Conservation (phyloP, 176 grass and related monocot species). For the Oryza glaberrima region DNA sequence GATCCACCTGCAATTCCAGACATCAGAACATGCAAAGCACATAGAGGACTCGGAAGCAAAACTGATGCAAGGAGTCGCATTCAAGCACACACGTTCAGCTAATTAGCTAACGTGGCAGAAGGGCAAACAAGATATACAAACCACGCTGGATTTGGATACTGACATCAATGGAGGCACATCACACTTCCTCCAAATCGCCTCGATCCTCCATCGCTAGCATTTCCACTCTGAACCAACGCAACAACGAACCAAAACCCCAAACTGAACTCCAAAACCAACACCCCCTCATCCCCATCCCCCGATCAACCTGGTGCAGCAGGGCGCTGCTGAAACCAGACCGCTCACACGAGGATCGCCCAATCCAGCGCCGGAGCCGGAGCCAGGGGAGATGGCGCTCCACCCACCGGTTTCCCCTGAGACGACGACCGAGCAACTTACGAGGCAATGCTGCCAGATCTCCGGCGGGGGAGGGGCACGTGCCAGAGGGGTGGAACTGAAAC, state of each 20-base stretch:
- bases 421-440: not conserved
- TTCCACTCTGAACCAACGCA: not conserved
- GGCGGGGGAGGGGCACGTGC: not conserved
- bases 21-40: not conserved
- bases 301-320: not conserved
- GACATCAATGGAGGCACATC: no score
- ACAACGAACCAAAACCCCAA: not conserved
- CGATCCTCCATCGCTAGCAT: no score
- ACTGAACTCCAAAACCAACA: not conserved
- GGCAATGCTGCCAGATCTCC: not conserved
- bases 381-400: not conserved
- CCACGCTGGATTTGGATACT: not conserved
- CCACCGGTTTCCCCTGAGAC: not conserved
- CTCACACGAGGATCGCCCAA: no score
- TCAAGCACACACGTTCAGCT: not conserved
- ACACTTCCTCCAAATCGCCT: no score
- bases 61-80: not conserved
- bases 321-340: not conserved
- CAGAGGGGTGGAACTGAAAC: no score
- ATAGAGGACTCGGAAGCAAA: not conserved
- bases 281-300: not conserved
- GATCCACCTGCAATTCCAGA: not conserved
- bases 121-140: not conserved
- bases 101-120: not conserved
- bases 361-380: not conserved